A percentile compares a stretch with the other conserved stretches of the same genome.
These are phyloP conservation scores for Akanthomyces uredinophilus DNA, from an alignment of 2,329 filamentous ascomycete species.

Conservation along the genomic window DNA sequence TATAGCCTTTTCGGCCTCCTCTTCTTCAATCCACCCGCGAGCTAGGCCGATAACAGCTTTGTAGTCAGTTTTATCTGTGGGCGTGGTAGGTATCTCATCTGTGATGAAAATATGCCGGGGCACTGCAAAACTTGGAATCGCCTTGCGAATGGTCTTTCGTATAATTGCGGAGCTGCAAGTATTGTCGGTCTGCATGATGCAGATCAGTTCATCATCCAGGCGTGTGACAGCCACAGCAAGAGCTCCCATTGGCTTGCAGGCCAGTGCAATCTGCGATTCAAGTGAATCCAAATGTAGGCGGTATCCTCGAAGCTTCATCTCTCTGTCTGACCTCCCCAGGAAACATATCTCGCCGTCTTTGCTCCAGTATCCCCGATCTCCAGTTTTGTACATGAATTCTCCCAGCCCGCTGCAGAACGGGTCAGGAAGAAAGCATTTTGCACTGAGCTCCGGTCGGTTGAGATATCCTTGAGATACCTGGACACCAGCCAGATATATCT, in stretches of 20 bases:
- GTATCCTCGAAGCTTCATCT: slow-evolving; percentile 26
- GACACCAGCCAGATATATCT: slow-evolving; percentile 38
- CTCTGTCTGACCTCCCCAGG: slow-evolving; percentile 33
- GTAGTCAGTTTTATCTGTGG: slow-evolving; percentile 29
- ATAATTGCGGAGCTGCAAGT: slow-evolving; percentile 7
- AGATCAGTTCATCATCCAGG: slow-evolving; percentile 24
- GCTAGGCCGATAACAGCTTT: slow-evolving; percentile 20
- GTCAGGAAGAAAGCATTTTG: slow-evolving; percentile 28
- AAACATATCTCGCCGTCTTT: slow-evolving; percentile 28
- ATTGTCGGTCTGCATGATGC: slow-evolving; percentile 23
- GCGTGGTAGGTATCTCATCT: slow-evolving; percentile 26
- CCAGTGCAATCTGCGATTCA: slow-evolving; percentile 19
- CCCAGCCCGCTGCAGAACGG: not conserved
- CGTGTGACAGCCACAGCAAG: slow-evolving; percentile 23
- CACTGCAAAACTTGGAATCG: slow-evolving; percentile 23
- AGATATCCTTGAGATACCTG: slow-evolving; percentile 40
- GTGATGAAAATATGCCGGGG: slow-evolving; percentile 23
- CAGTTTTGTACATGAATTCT: slow-evolving; percentile 35
- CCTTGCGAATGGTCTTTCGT: slow-evolving; percentile 13
- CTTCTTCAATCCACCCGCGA: not conserved
- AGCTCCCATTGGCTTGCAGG: slow-evolving; percentile 1
- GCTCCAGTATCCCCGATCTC: slow-evolving; percentile 32
- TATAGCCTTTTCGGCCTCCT: not conserved
- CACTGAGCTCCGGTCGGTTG: slow-evolving; percentile 23
- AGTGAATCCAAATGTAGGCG: slow-evolving; percentile 27